Base-by-base conservation (phyloP, 2,329 filamentous ascomycete genomes). In the Aureobasidium sp. region DNA sequence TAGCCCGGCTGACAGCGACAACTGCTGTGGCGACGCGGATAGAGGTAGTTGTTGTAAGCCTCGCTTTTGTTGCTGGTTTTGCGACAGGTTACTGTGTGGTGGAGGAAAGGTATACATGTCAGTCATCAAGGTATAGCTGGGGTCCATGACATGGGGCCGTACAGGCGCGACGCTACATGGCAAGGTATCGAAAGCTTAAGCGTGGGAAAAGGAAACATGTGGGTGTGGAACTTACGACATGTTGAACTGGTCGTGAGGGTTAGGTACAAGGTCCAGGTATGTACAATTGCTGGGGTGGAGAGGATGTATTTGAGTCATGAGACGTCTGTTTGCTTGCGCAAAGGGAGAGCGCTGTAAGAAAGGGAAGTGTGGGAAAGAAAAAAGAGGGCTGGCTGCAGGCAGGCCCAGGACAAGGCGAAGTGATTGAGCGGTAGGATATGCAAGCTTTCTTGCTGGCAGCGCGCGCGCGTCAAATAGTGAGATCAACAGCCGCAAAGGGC, bases 221-320 rank as follows among this genome's bases (percentile, higher is more conserved):
- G 27, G 38, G 25, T 21, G 51, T 42, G 49, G 27, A 37, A 63
- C 62, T 60, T 61, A 63, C 62, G 62, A 61, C 62, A 63, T 63
- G 57, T 50, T 62, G 55, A 60, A 61, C 50, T 59, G 54, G 35
- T 62, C 54, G 54, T 50, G 53, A 47, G 42, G 23, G 43, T 21
- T 60, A 54, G 50, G 51, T 61, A 61, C 51, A 57, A 60, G 27
- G 31, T 46, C 38, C 47, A 54, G 58, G 49, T 60, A 60, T 60
- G 47, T 60, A 60, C 57, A 60, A 38, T 40, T 60, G 35, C 43
- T 47, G 37, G 47, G 55, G 38, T 58, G 55, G 55, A 58, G 55
- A 33, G 55, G 47, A 54, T 54, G 47, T 60, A 60, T 60, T 58
- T 58, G 55, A 58, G 58, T 60, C 58, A 60, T 60, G 58, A 45